A percentile compares a stretch with the other conserved stretches of the same genome.
Evolutionary conservation across 2,329 filamentous ascomycete species (phyloP).

Genomic region (Phyllosticta citrichinensis): DNA sequence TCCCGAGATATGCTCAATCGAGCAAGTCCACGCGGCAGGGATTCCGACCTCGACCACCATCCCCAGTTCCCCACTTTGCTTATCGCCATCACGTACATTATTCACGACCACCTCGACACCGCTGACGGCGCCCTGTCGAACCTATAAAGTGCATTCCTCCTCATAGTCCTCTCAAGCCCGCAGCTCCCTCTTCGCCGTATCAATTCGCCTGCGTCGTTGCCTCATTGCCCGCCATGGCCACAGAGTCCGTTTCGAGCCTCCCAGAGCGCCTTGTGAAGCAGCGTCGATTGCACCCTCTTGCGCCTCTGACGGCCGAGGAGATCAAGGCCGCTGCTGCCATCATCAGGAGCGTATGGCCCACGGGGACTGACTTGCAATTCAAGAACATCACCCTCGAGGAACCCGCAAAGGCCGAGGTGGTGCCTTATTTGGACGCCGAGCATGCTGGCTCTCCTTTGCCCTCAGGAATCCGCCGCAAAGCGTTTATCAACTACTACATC

Average conservation of each 20-base stretch:
- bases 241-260: slow-evolving; percentile 3
- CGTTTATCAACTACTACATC: slow-evolving; percentile 49
- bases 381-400: slow-evolving; percentile 60
- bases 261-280: slow-evolving; percentile 1
- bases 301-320: slow-evolving; percentile 48
- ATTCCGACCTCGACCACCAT: slow-evolving; percentile 3
- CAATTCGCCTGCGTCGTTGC: not conserved
- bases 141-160: not conserved
- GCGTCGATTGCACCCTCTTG: slow-evolving; percentile 43
- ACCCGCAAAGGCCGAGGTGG: slow-evolving; percentile 48
- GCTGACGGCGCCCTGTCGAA: not conserved
- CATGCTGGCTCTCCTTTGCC: slow-evolving; percentile 43
- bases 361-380: slow-evolving; percentile 47
- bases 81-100: slow-evolving; percentile 1
- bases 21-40: slow-evolving; percentile 8
- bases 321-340: slow-evolving; percentile 43
- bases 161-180: not conserved
- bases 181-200: not conserved
- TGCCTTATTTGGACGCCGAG: slow-evolving; percentile 56
- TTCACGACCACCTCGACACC: not conserved
- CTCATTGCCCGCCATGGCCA: slow-evolving; percentile 3
- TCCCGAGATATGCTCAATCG: not conserved
- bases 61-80: slow-evolving; percentile 10
- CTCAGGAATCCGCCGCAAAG: slow-evolving; percentile 41
- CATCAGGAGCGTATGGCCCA: slow-evolving; percentile 46